Percentiles rank a stretch among this genome's conserved stretches.
phyloP scores from a whole-genome alignment of 164 flowering plant genomes.

The Aristolochia fimbriata region DNA sequence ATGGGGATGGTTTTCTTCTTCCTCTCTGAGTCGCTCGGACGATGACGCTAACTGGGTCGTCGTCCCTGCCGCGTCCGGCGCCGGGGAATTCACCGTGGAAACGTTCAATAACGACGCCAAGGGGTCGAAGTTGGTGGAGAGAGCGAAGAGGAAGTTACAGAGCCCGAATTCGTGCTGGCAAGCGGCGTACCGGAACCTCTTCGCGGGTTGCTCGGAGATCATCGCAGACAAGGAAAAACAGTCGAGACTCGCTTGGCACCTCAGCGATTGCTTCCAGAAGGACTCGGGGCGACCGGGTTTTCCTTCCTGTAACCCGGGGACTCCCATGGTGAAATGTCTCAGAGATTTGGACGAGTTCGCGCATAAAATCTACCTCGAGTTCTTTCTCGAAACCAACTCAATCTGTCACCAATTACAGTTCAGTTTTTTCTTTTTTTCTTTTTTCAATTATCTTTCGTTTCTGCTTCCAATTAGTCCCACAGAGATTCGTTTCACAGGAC shows the following conservation, averaged over 20 bases:
- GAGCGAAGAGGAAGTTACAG: constrained; percentile 31
- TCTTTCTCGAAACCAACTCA: constrained; percentile 61
- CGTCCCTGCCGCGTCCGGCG: not conserved
- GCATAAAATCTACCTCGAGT: constrained; percentile 40
- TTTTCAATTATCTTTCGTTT: no score
- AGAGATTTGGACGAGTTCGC: constrained; percentile 31
- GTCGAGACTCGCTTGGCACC: constrained; percentile 61
- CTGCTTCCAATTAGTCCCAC: no score
- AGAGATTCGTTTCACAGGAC: constrained; percentile 28
- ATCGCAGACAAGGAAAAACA: constrained; percentile 45
- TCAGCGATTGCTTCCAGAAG: constrained; percentile 63
- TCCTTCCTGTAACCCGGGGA: constrained; percentile 37
- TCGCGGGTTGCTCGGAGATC: constrained; percentile 53
- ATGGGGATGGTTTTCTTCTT: constrained; percentile 40
- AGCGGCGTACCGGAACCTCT: constrained; percentile 47
- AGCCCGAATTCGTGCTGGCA: constrained; percentile 54
- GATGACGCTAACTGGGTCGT: no score
- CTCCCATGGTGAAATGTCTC: constrained; percentile 44
- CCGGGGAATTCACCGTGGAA: constrained; percentile 51
- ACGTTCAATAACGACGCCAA: constrained; percentile 20
- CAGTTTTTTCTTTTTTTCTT: constrained; percentile 2
- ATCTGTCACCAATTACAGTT: constrained; percentile 88
- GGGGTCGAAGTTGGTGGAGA: constrained; percentile 35
- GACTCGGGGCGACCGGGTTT: constrained; percentile 52
- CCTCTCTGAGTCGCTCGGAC: not conserved